These are phyloP conservation scores for Glycine soja DNA, from an alignment of 306 rosid genomes.

Conservation along the genomic window DNA sequence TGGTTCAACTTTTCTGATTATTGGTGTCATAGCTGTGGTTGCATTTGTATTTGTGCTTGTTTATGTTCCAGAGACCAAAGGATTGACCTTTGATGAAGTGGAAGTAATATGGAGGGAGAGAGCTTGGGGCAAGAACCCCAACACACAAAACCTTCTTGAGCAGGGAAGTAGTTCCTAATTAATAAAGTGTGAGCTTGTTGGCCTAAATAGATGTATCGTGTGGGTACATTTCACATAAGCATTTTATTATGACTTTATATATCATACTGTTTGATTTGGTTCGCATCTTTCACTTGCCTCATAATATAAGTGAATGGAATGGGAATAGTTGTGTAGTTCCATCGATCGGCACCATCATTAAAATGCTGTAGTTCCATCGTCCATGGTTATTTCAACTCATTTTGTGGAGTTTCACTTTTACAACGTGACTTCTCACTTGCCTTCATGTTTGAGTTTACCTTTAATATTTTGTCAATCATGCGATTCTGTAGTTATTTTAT, in stretches of 20 bases:
- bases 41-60: conserved; percentile 73
- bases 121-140: conserved; percentile 74
- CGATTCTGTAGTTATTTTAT: too few relatives aligned
- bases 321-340: too few relatives aligned
- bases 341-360: neutral
- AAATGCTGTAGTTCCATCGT: neutral
- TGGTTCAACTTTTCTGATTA: conserved; percentile 74
- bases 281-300: neutral
- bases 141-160: conserved; percentile 73
- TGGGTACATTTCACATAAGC: too few relatives aligned
- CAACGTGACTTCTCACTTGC: too few relatives aligned
- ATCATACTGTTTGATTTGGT: neutral
- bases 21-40: conserved; percentile 66
- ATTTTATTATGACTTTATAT: too few relatives aligned
- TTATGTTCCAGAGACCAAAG: conserved; percentile 86
- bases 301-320: neutral
- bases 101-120: conserved; percentile 89
- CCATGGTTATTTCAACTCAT: neutral
- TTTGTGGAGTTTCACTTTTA: neutral
- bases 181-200: neutral
- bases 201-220: conserved; percentile 2
- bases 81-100: conserved; percentile 94
- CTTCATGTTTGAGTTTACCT: too few relatives aligned
- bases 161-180: conserved; percentile 46
- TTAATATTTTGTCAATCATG: too few relatives aligned